Evolutionary conservation across 139 green algal species (phyloP).

Genomic region (Auxenochlorella pyrenoidosa): DNA sequence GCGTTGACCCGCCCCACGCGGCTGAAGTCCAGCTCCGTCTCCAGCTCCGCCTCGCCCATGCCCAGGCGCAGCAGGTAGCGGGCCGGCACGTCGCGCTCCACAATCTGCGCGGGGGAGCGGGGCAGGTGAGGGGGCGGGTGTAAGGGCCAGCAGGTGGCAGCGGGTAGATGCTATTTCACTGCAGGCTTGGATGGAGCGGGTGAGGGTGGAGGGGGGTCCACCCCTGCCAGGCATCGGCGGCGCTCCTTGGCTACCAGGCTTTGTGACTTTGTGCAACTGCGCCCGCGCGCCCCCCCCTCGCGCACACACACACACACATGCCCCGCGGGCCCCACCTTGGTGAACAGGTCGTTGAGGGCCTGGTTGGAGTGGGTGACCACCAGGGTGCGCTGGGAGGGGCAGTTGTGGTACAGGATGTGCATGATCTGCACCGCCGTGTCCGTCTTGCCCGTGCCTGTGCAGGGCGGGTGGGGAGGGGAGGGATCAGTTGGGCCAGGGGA

Average conservation of each 20-base stretch:
- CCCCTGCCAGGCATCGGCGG: not conserved
- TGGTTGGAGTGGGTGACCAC: slow-evolving; percentile 99
- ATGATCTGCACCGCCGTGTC: slow-evolving; percentile 96
- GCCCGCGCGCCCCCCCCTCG: not conserved
- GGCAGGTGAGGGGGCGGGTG: not conserved
- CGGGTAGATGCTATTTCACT: too few species aligned
- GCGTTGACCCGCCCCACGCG: slow-evolving; percentile 92
- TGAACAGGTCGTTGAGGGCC: slow-evolving; percentile 92
- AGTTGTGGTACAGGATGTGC: slow-evolving; percentile 96
- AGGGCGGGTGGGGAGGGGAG: not conserved
- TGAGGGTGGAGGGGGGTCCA: not conserved
- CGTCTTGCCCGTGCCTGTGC: slow-evolving; percentile 94
- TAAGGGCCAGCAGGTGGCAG: not conserved
- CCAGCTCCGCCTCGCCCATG: slow-evolving; percentile 94
- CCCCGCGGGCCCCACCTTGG: slow-evolving; percentile 34
- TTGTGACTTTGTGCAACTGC: not conserved
- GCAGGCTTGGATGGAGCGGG: too few species aligned
- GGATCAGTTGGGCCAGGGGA: not conserved
- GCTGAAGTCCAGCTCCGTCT: slow-evolving; percentile 90
- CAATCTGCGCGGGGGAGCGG: slow-evolving; percentile 87
- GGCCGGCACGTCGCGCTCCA: slow-evolving; percentile 81
- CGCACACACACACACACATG: too few species aligned
- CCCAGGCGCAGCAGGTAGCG: slow-evolving; percentile 96
- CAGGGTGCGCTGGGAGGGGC: slow-evolving; percentile 90
- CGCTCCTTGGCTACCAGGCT: not conserved